A percentile compares a stretch with the other conserved stretches of the same genome.
These are phyloP conservation scores for Phytophthora capsici DNA, from an alignment of 352 stramenopile species.

Conservation along the genomic window DNA sequence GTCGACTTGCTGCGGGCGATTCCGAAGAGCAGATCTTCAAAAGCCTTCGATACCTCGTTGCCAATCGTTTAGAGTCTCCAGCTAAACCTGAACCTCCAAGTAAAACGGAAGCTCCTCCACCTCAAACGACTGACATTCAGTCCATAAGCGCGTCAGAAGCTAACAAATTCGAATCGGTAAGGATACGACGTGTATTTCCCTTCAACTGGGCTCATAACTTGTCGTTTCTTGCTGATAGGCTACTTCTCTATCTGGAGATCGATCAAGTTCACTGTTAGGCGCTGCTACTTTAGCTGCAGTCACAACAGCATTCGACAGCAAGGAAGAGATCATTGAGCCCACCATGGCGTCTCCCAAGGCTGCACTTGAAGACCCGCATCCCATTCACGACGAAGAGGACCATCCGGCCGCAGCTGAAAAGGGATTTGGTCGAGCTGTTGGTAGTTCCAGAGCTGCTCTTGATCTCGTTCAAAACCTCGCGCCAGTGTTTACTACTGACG, in stretches of 20 bases:
- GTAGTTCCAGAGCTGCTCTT: constrained; percentile 40
- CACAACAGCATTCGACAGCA: constrained; percentile 5
- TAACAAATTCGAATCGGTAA: not conserved
- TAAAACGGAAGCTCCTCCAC: not conserved
- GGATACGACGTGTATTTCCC: no score
- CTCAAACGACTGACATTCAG: not conserved
- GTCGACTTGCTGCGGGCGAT: constrained; percentile 38
- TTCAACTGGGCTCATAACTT: not conserved
- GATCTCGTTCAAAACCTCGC: constrained; percentile 78
- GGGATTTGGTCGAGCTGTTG: constrained; percentile 29
- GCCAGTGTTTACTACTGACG: constrained; percentile 82
- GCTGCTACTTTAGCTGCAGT: constrained; percentile 27
- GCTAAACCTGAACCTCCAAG: not conserved
- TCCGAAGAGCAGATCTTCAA: constrained; percentile 54
- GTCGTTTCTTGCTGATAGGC: not conserved
- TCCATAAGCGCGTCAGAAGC: constrained; percentile 4
- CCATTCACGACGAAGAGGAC: constrained; percentile 1
- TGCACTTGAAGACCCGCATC: not conserved
- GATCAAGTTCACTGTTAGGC: constrained; percentile 25
- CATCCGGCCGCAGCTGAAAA: constrained; percentile 10
- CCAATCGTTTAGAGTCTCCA: constrained; percentile 10
- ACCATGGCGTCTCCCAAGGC: constrained; percentile 6
- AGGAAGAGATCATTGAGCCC: constrained; percentile 9
- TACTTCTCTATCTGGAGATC: not conserved
- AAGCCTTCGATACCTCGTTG: constrained; percentile 45